phyloP scores from a whole-genome alignment of 345 rosid species.

The Eucalyptus curtisii region DNA sequence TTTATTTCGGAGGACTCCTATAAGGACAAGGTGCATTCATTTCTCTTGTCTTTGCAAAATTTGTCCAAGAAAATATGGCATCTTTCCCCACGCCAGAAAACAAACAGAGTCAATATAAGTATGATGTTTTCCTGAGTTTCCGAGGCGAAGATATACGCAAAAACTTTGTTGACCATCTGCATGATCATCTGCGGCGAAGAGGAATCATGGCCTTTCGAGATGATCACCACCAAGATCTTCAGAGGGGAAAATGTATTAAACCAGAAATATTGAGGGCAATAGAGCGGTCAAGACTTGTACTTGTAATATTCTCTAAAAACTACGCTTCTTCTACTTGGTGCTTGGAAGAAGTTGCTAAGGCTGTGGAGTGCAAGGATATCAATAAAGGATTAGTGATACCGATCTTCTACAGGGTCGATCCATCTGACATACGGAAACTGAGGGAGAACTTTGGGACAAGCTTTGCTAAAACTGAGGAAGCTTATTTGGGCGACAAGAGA shows the following conservation, averaged over 20 bases:
- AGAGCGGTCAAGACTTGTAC: not conserved
- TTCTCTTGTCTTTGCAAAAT: not conserved
- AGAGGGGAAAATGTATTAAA: not conserved
- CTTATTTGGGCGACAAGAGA: not conserved
- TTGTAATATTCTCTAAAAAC: not conserved
- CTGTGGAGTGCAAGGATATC: not conserved
- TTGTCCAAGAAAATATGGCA: not conserved
- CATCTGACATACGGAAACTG: not conserved
- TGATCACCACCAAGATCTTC: not conserved
- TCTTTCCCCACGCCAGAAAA: not conserved
- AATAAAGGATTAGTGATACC: not conserved
- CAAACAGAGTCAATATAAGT: not conserved
- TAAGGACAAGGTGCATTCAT: not conserved
- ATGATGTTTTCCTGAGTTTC: slow-evolving; percentile 12
- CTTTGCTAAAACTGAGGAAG: not conserved
- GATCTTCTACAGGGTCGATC: not conserved
- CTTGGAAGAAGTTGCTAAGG: slow-evolving; percentile 1
- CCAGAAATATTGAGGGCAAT: not conserved
- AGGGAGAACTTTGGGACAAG: not conserved
- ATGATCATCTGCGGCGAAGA: not conserved
- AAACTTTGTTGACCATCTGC: not conserved
- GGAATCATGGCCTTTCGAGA: not conserved
- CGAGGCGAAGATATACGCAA: not conserved
- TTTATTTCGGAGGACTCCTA: not conserved
- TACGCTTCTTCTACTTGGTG: slow-evolving; percentile 3